Evolutionary conservation across 176 grass and related monocot species (phyloP).

Genomic region (Rhynchospora tenuis): DNA sequence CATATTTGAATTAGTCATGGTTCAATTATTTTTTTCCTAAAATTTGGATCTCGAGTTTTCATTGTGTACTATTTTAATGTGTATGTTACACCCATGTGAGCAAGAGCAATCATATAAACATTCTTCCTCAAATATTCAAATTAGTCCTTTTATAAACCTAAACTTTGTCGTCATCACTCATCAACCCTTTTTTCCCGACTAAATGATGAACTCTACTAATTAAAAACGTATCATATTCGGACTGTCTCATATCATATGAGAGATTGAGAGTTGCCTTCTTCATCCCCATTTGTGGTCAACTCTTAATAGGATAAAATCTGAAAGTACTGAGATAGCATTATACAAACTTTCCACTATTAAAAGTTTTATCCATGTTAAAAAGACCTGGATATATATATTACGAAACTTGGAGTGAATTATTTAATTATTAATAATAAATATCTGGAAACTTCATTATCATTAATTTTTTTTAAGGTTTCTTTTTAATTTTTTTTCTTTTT

Average conservation of each 20-base stretch:
- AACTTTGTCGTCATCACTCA: not conserved
- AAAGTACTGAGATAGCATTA: constrained; percentile 66
- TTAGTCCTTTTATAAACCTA: not conserved
- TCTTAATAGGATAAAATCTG: constrained; percentile 98
- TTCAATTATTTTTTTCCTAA: too few species aligned
- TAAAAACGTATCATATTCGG: constrained; percentile 25
- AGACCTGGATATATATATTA: constrained; percentile 23
- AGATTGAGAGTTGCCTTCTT: constrained; percentile 69
- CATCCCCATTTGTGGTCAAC: constrained; percentile 51
- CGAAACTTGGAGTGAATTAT: constrained; percentile 54
- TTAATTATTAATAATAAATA: too few species aligned
- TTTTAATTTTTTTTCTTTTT: too few species aligned
- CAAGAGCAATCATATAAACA: not conserved
- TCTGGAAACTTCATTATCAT: too few species aligned
- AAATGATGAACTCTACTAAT: not conserved
- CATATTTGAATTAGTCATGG: too few species aligned
- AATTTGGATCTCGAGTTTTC: too few species aligned
- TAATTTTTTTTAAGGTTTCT: too few species aligned
- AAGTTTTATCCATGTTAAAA: constrained; percentile 5
- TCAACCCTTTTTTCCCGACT: constrained; percentile 1
- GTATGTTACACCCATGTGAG: too few species aligned
- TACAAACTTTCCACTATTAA: not conserved
- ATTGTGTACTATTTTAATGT: too few species aligned
- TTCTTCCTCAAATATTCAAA: not conserved
- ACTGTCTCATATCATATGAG: constrained; percentile 37